Percentiles rank a stretch among this genome's conserved stretches.
phyloP scores from a whole-genome alignment of 2,329 filamentous ascomycete genomes.

The Xylaria multiplex region DNA sequence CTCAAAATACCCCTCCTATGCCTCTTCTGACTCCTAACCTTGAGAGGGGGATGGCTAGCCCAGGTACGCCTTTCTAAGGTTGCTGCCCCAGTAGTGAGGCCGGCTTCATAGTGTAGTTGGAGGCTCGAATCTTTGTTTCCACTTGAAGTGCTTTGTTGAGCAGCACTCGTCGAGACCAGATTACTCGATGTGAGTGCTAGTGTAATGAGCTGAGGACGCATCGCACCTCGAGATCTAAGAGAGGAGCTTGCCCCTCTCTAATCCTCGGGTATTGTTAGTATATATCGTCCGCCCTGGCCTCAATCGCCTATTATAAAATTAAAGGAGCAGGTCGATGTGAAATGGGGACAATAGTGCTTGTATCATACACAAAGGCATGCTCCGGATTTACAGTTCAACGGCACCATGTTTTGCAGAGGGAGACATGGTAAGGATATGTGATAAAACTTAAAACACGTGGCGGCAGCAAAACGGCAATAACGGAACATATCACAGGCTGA shows the following conservation, averaged over 20 bases:
- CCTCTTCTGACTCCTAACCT: background rate
- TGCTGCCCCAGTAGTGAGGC: background rate
- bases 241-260: constrained; percentile 6
- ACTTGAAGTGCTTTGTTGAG: background rate
- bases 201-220: constrained; percentile 22
- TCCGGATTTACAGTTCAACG: background rate
- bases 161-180: constrained; percentile 7
- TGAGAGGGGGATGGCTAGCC: too few relatives aligned
- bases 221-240: background rate
- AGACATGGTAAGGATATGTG: background rate
- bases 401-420: background rate
- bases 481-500: constrained; percentile 20
- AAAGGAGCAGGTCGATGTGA: background rate
- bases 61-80: background rate
- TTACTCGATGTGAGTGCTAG: constrained; percentile 14
- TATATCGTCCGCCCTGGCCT: background rate
- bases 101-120: background rate
- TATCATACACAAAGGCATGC: background rate
- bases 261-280: background rate
- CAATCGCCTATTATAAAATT: background rate
- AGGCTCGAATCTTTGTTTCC: background rate
- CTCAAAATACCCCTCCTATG: background rate
- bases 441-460: constrained; percentile 17
- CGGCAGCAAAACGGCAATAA: constrained; percentile 1
- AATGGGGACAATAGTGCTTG: background rate